phyloP scores from a whole-genome alignment of 129 eudicot species.

The Escallonia rubra region DNA sequence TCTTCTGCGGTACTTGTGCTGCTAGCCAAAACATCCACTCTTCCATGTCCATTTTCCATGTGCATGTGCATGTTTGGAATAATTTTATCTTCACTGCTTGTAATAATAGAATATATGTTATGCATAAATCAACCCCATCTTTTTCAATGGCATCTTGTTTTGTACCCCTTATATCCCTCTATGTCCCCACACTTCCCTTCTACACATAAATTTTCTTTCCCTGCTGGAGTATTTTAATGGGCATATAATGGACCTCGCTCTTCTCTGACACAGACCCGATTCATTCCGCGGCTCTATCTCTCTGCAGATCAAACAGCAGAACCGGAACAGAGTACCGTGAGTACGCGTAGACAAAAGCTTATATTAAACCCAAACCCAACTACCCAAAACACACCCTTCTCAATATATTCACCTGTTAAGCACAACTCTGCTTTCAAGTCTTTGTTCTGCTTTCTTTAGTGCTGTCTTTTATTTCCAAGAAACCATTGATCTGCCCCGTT shows the following conservation, averaged over 20 bases:
- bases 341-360: neutral
- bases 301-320: constrained; percentile 14
- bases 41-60: neutral
- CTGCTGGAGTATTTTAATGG: neutral
- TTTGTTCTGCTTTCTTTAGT: neutral
- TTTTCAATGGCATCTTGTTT: constrained; percentile 7
- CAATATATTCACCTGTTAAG: too few relatives aligned
- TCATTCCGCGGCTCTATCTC: constrained; percentile 20
- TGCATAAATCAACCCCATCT: neutral
- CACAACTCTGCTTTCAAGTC: neutral
- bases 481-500: constrained; percentile 15
- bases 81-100: neutral
- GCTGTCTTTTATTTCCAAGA: constrained; percentile 11
- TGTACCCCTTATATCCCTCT: constrained; percentile 3
- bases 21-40: too few relatives aligned
- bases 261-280: constrained; percentile 16
- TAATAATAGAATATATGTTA: too few relatives aligned
- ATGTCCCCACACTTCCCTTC: constrained; percentile 6
- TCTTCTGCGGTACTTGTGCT: constrained; percentile 9
- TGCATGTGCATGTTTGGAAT: constrained; percentile 15
- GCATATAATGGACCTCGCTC: neutral
- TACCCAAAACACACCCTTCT: constrained; percentile 3
- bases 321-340: neutral
- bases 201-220: neutral
- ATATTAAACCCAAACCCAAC: constrained; percentile 2